Conservation (phyloP, 2,329 filamentous ascomycete genomes). For the Sporothrix protearum region DNA sequence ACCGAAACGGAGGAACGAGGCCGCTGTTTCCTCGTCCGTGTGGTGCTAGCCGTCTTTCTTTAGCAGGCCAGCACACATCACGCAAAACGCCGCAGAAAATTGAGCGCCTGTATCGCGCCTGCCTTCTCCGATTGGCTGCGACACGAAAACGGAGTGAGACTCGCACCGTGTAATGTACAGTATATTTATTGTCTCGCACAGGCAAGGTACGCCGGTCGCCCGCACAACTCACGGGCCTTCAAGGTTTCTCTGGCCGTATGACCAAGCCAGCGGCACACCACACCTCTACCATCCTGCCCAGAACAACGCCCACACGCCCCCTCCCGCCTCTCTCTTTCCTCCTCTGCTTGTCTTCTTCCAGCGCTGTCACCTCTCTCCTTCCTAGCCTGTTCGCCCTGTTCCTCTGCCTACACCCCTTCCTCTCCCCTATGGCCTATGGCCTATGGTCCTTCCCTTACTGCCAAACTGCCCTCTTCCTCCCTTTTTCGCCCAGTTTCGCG, state of each 20-base stretch:
- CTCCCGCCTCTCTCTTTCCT: not conserved
- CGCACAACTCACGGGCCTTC: slow-evolving; percentile 9
- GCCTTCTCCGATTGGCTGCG: slow-evolving; percentile 21
- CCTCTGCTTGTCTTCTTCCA: not conserved
- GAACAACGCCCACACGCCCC: not conserved
- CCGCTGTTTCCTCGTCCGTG: not conserved
- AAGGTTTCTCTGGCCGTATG: slow-evolving; percentile 18
- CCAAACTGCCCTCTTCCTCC: not conserved
- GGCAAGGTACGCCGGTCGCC: not conserved
- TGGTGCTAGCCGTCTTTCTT: not conserved
- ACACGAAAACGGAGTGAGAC: slow-evolving; percentile 16
- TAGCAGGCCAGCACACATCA: not conserved
- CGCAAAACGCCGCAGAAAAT: slow-evolving; percentile 11
- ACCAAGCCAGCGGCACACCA: slow-evolving; percentile 14
- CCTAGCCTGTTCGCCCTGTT: not conserved
- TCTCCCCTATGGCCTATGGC: not conserved
- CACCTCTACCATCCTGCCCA: not conserved
- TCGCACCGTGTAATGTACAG: not conserved
- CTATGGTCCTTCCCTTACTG: slow-evolving; percentile 1
- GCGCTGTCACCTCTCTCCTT: slow-evolving; percentile 7
- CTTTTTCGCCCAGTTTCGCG: slow-evolving; percentile 12
- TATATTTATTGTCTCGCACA: not conserved
- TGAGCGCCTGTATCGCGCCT: not conserved
- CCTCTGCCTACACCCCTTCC: not conserved
- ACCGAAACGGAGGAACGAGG: not conserved